phyloP scores from a whole-genome alignment of 306 rosid species.

The Sphenostylis stenocarpa region DNA sequence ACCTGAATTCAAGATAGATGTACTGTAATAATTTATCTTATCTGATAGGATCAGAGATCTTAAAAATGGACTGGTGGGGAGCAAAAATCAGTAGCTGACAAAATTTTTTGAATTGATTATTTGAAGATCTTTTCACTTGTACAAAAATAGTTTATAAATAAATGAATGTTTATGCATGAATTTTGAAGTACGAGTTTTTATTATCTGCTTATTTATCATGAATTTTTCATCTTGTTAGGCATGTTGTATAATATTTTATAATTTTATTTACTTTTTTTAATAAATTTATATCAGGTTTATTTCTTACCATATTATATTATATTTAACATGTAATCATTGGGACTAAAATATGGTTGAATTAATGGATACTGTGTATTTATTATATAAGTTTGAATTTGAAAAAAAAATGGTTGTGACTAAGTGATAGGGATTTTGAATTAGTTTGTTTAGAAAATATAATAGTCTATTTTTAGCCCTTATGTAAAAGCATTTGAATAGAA shows the following conservation, averaged over 20 bases:
- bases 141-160: background rate
- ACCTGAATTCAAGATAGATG: constrained; percentile 4
- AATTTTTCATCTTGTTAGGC: background rate
- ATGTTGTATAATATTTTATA: background rate
- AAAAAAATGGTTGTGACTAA: background rate
- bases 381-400: background rate
- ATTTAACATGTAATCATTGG: background rate
- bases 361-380: background rate
- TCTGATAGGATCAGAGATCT: background rate
- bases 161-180: background rate
- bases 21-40: no score
- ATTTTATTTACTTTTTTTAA: background rate
- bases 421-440: background rate
- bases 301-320: background rate
- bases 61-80: background rate
- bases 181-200: background rate
- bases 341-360: background rate
- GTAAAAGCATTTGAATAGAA: background rate
- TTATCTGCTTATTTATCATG: background rate
- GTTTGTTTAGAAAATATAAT: background rate
- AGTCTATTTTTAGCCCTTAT: background rate
- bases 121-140: background rate
- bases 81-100: background rate
- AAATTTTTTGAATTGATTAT: background rate
- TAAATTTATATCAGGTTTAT: background rate